Percentiles rank a stretch among this genome's conserved stretches.
phyloP scores from a whole-genome alignment of 805 yeast species.

The Yamadazyma ubonensis region DNA sequence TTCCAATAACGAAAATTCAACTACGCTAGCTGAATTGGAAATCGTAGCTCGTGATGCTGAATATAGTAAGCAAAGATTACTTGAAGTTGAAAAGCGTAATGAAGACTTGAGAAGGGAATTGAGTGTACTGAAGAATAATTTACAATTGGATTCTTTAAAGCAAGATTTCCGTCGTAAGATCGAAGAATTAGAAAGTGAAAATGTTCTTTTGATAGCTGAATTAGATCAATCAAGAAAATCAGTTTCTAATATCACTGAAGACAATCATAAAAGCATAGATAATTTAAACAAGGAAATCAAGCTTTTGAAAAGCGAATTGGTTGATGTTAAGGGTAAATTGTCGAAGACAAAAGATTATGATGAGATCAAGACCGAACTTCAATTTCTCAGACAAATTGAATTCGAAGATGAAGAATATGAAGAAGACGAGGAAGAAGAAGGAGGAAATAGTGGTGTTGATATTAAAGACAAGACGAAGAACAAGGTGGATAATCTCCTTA shows the following conservation, averaged over 20 bases:
- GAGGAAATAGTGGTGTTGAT: conserved; percentile 31
- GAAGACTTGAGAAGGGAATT: conserved; percentile 69
- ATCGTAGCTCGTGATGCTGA: conserved; percentile 75
- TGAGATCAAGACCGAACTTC: conserved; percentile 73
- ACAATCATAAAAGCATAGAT: conserved; percentile 34
- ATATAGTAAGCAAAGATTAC: conserved; percentile 60
- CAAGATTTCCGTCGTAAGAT: conserved; percentile 47
- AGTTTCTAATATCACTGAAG: conserved; percentile 20
- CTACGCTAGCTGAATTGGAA: conserved; percentile 54
- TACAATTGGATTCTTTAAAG: conserved; percentile 38
- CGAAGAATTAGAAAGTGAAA: conserved; percentile 65
- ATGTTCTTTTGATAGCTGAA: conserved; percentile 58
- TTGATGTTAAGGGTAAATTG: conserved; percentile 48
- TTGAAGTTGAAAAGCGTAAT: conserved; percentile 75
- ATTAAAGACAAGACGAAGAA: conserved; percentile 21
- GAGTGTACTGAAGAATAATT: conserved; percentile 51
- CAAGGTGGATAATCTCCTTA: conserved; percentile 56
- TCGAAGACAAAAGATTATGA: conserved; percentile 67
- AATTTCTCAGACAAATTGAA: conserved; percentile 69
- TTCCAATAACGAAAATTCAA: conserved; percentile 23
- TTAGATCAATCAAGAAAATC: conserved; percentile 49
- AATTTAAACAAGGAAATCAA: conserved; percentile 44
- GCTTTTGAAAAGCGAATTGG: conserved; percentile 51
- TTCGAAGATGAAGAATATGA: conserved; percentile 54
- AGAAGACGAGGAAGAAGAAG: conserved; percentile 40